A percentile compares a stretch with the other conserved stretches of the same genome.
Evolutionary conservation across 371 early-diverging fungal species (phyloP).

Genomic region (Nematocida ausubeli): DNA sequence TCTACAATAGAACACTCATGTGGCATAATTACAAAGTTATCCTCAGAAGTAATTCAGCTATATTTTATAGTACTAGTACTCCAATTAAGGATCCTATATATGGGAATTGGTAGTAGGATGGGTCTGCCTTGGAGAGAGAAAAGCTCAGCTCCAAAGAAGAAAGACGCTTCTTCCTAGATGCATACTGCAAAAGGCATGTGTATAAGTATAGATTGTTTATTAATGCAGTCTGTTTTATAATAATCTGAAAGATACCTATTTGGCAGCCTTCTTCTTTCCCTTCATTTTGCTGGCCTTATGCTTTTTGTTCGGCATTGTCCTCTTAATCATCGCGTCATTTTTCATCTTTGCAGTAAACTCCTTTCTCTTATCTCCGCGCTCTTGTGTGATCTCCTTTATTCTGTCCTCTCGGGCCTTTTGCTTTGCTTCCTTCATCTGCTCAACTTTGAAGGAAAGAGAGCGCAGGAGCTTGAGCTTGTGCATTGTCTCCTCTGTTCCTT

Average conservation of each 20-base stretch:
- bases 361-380: slow-evolving; percentile 29
- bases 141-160: too few species aligned
- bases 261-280: slow-evolving; percentile 22
- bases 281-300: slow-evolving; percentile 5
- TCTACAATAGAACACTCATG: too few species aligned
- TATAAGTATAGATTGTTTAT: neutral
- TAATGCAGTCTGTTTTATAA: neutral
- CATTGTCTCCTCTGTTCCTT: slow-evolving; percentile 52
- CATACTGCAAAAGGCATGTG: too few species aligned
- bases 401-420: slow-evolving; percentile 21
- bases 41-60: too few species aligned
- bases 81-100: too few species aligned
- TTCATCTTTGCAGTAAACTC: slow-evolving; percentile 31
- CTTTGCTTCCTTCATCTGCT: slow-evolving; percentile 36
- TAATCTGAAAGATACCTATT: neutral
- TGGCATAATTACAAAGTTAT: too few species aligned
- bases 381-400: slow-evolving; percentile 46
- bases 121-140: too few species aligned
- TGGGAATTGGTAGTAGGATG: too few species aligned
- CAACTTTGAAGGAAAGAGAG: slow-evolving; percentile 50
- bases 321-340: slow-evolving; percentile 40
- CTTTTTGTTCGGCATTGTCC: slow-evolving; percentile 28
- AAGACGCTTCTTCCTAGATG: too few species aligned
- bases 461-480: slow-evolving; percentile 54
- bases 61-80: too few species aligned